Conservation (phyloP, 2,329 filamentous ascomycete genomes). For the Zelopaecilomyces penicillatus region DNA sequence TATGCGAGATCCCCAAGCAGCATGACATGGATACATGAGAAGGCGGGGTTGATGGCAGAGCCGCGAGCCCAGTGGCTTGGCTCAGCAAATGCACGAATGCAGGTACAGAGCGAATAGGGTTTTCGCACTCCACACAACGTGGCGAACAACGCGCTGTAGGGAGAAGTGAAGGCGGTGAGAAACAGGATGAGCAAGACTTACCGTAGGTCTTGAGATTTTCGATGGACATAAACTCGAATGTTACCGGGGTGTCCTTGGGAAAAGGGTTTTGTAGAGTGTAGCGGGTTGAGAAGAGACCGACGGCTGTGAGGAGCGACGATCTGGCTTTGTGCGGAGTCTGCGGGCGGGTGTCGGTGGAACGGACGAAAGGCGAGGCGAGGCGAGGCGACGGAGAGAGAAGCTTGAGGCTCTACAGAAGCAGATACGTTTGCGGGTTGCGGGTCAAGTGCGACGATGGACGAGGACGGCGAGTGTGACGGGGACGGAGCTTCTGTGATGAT, state of each 20-base stretch:
- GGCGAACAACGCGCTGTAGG: too few relatives aligned
- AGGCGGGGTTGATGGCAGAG: too few relatives aligned
- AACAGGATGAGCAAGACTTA: constrained; percentile 37
- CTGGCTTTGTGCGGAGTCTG: constrained; percentile 9
- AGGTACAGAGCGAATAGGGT: too few relatives aligned
- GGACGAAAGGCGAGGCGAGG: not conserved
- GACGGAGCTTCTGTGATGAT: not conserved
- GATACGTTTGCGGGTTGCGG: too few relatives aligned
- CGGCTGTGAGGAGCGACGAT: constrained; percentile 29
- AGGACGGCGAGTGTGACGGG: too few relatives aligned
- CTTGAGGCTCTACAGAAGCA: too few relatives aligned
- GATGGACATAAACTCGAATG: constrained; percentile 96
- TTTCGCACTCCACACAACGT: too few relatives aligned
- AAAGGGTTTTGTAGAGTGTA: constrained; percentile 38
- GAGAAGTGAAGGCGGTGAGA: not conserved
- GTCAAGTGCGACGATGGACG: too few relatives aligned
- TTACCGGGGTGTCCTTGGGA: constrained; percentile 47
- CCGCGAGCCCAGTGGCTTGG: too few relatives aligned
- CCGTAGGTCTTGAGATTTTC: constrained; percentile 97
- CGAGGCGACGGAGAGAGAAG: not conserved
- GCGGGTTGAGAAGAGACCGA: constrained; percentile 45
- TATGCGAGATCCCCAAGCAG: too few relatives aligned
- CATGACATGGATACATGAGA: too few relatives aligned
- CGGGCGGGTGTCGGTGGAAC: constrained; percentile 5
- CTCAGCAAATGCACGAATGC: too few relatives aligned